These are phyloP conservation scores for Xylariaceae sp. DNA, from an alignment of 2,329 filamentous ascomycete genomes.

Conservation along the genomic window DNA sequence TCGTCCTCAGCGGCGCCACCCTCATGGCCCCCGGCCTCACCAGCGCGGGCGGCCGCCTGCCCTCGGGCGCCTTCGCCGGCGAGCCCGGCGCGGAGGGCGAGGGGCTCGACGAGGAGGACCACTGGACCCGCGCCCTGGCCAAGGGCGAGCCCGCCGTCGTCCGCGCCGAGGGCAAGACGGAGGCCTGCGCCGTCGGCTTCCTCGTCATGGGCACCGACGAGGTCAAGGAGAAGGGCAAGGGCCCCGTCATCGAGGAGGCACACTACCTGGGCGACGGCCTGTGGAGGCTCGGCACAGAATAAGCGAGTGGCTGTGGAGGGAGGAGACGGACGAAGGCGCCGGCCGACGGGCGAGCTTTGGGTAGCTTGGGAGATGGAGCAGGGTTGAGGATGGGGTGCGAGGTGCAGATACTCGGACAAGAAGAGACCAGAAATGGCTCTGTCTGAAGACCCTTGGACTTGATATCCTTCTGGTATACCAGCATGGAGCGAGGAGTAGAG, in stretches of 20 bases:
- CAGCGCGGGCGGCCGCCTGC: conserved; percentile 71
- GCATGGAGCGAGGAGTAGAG: background rate
- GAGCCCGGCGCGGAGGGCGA: conserved; percentile 25
- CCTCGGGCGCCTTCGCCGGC: conserved; percentile 33
- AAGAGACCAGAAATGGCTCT: too few relatives aligned
- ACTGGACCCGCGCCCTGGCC: conserved; percentile 60
- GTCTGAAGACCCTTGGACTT: too few relatives aligned
- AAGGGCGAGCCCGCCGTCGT: conserved; percentile 82
- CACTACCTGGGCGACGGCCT: conserved; percentile 93
- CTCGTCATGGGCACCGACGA: conserved; percentile 81
- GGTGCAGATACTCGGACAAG: too few relatives aligned
- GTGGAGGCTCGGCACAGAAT: conserved; percentile 63
- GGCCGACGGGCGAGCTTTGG: too few relatives aligned
- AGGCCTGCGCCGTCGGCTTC: conserved; percentile 81
- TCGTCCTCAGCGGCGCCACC: conserved; percentile 86
- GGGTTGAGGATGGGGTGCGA: background rate
- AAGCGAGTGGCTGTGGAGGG: background rate
- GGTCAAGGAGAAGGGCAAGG: conserved; percentile 91
- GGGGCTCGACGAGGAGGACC: conserved; percentile 26
- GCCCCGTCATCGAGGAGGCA: conserved; percentile 84
- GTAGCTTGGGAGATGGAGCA: background rate
- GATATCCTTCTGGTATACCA: too few relatives aligned
- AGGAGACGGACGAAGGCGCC: too few relatives aligned
- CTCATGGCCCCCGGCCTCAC: conserved; percentile 96
- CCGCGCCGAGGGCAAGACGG: conserved; percentile 85